A percentile compares a stretch with the other conserved stretches of the same genome.
Evolutionary conservation across 129 eudicot species (phyloP).

Genomic region (Flaveria brownii): DNA sequence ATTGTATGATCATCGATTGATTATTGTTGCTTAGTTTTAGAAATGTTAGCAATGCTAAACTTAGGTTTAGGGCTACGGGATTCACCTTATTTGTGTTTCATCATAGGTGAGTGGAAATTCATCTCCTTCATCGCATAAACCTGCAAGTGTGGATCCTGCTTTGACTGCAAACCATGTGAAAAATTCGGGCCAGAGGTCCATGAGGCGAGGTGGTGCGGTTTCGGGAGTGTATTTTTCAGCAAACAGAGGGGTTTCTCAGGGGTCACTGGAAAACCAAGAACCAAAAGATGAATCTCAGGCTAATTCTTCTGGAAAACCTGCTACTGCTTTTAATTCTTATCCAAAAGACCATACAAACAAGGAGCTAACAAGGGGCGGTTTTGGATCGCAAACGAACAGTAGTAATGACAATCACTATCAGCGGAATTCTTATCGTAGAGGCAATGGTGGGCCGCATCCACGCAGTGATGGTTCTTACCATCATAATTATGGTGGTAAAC

Average conservation of each 20-base stretch:
- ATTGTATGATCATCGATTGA: not conserved
- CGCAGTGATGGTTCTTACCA: constrained; percentile 68
- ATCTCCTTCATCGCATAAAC: constrained; percentile 47
- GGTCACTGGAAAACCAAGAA: not conserved
- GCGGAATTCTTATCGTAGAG: constrained; percentile 54
- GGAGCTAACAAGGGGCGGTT: constrained; percentile 51
- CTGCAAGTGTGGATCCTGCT: constrained; percentile 34
- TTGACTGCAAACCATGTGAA: constrained; percentile 47
- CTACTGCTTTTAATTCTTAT: constrained; percentile 33
- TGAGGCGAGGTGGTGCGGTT: constrained; percentile 56
- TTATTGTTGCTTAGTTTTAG: not conserved
- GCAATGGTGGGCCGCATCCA: constrained; percentile 52
- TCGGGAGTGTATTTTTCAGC: constrained; percentile 34
- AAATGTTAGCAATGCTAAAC: not conserved
- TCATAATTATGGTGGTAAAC: constrained; percentile 57
- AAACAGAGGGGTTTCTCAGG: constrained; percentile 44
- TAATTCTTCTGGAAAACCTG: constrained; percentile 37
- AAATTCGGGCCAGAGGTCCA: constrained; percentile 52
- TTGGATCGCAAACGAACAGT: constrained; percentile 46
- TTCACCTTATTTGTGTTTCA: not conserved
- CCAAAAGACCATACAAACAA: constrained; percentile 40
- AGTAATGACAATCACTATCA: constrained; percentile 44
- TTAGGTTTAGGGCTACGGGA: too few species aligned
- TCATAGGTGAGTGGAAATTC: not conserved
- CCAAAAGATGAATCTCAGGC: constrained; percentile 34